A percentile compares a stretch with the other conserved stretches of the same genome.
These are phyloP conservation scores for Clarireedia hainanense DNA, from an alignment of 2,329 filamentous ascomycete genomes.

Conservation along the genomic window DNA sequence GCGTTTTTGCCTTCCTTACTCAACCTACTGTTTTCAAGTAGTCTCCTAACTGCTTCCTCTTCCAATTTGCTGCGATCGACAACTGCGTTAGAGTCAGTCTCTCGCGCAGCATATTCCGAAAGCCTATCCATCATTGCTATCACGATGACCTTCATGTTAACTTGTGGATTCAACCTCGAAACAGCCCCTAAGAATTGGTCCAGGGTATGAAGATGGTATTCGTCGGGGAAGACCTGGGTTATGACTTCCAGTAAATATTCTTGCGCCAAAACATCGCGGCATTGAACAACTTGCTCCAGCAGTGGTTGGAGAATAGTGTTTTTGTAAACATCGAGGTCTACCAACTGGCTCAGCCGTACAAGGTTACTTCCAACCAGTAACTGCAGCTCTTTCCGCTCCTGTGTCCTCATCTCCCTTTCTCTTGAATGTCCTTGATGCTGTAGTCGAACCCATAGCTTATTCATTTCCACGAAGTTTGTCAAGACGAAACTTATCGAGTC, in stretches of 20 bases:
- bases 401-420: conserved; percentile 86
- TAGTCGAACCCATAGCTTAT: conserved; percentile 96
- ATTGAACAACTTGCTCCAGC: conserved; percentile 95
- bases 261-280: conserved; percentile 90
- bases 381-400: conserved; percentile 91
- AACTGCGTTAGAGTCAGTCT: conserved; percentile 62
- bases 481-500: conserved; percentile 97
- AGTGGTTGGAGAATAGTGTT: conserved; percentile 80
- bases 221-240: conserved; percentile 97
- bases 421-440: conserved; percentile 97
- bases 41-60: conserved; percentile 69
- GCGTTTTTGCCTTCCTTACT: conserved; percentile 42
- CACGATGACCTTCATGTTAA: conserved; percentile 96
- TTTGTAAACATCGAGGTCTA: conserved; percentile 92
- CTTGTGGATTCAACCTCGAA: conserved; percentile 85
- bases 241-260: conserved; percentile 98
- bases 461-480: conserved; percentile 99
- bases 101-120: conserved; percentile 88
- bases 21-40: conserved; percentile 73
- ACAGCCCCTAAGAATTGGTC: conserved; percentile 93
- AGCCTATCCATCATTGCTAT: conserved; percentile 96
- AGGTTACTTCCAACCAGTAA: conserved; percentile 94
- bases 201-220: conserved; percentile 94
- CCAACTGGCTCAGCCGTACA: conserved; percentile 87
- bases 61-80: conserved; percentile 72